Evolutionary conservation across 371 early-diverging fungal genomes (phyloP).

Genomic region (Mucor sp.): DNA sequence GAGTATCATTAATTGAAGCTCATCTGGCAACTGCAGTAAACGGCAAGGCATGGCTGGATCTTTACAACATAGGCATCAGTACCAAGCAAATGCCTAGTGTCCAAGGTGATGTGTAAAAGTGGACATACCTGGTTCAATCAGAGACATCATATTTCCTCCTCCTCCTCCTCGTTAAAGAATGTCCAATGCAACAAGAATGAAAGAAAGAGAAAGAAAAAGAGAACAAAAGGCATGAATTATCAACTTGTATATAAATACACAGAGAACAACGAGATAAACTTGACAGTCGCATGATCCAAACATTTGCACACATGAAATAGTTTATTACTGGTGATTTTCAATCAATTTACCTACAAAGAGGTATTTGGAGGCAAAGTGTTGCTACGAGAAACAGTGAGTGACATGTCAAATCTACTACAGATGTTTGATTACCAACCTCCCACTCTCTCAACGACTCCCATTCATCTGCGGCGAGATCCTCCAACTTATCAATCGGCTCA

Average conservation of each 20-base stretch:
- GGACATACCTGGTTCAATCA: neutral
- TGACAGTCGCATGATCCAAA: constrained; percentile 20
- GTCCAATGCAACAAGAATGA: constrained; percentile 1
- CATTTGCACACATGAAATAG: constrained; percentile 3
- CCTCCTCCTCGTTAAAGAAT: too few species aligned
- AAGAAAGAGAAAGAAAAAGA: neutral
- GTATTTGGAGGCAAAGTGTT: constrained; percentile 21
- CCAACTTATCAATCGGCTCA: constrained; percentile 78
- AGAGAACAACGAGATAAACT: neutral
- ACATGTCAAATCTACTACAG: neutral
- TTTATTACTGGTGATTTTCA: constrained; percentile 15
- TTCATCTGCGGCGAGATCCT: constrained; percentile 79
- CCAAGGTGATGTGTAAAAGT: too few species aligned
- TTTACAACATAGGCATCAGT: too few species aligned
- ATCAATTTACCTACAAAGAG: constrained; percentile 29
- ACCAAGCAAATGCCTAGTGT: too few species aligned
- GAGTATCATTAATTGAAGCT: constrained; percentile 42
- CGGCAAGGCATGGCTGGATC: neutral
- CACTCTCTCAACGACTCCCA: constrained; percentile 77
- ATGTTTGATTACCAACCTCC: constrained; percentile 21
- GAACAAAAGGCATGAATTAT: constrained; percentile 3
- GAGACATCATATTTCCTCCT: neutral
- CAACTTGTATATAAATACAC: neutral
- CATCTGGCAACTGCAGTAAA: constrained; percentile 35
- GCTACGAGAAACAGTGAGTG: neutral